phyloP scores from a whole-genome alignment of 495 filamentous ascomycete species.

The Pyrenula aspistea region DNA sequence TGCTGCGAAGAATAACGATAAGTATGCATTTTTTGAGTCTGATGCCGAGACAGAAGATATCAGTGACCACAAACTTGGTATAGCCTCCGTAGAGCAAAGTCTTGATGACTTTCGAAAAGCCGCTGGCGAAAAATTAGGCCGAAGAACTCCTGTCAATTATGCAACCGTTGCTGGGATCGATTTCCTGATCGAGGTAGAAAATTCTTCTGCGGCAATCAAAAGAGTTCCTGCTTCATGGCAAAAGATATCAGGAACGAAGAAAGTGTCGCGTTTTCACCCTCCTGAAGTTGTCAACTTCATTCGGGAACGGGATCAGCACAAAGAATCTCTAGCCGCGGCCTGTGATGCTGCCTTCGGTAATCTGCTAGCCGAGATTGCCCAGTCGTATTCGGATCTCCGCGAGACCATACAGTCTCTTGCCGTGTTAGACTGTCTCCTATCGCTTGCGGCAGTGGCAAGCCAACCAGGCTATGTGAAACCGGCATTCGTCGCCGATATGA shows the following conservation, averaged over 20 bases:
- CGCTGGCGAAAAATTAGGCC: slow-evolving; percentile 57
- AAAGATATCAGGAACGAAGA: slow-evolving; percentile 91
- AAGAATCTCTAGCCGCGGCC: slow-evolving; percentile 80
- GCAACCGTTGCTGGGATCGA: slow-evolving; percentile 80
- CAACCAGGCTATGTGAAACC: slow-evolving; percentile 90
- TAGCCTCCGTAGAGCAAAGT: slow-evolving; percentile 79
- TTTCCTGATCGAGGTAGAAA: slow-evolving; percentile 85
- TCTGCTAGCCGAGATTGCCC: slow-evolving; percentile 59
- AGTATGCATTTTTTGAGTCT: slow-evolving; percentile 86
- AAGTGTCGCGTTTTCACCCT: slow-evolving; percentile 85
- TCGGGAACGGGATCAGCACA: slow-evolving; percentile 87
- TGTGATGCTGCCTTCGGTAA: slow-evolving; percentile 74
- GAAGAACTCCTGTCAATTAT: slow-evolving; percentile 59
- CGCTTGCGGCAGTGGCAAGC: slow-evolving; percentile 67
- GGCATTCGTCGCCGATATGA: slow-evolving; percentile 54
- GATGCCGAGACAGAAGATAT: slow-evolving; percentile 78
- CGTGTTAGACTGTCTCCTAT: slow-evolving; percentile 80
- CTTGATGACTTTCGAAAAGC: slow-evolving; percentile 62
- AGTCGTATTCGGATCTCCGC: slow-evolving; percentile 77
- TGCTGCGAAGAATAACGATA: slow-evolving; percentile 78
- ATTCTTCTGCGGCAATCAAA: slow-evolving; percentile 55
- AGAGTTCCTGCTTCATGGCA: slow-evolving; percentile 85
- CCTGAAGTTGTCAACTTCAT: slow-evolving; percentile 75
- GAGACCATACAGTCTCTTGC: slow-evolving; percentile 81
- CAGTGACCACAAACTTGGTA: slow-evolving; percentile 77